A percentile compares a stretch with the other conserved stretches of the same genome.
Conservation (phyloP, 805 yeast species). For the Lipomyces kockii region DNA sequence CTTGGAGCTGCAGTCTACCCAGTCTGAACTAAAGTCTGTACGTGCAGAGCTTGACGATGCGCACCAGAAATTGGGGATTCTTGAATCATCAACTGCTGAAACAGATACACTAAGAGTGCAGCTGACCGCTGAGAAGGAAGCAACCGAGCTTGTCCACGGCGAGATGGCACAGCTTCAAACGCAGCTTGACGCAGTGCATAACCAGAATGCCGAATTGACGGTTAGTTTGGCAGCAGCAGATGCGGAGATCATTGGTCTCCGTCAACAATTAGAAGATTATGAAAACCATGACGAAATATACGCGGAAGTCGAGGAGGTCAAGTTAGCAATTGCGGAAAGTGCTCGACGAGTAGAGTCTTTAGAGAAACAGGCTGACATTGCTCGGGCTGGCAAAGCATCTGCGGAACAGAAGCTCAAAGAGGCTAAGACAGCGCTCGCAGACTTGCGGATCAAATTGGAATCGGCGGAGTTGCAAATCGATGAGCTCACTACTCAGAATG, state of each 20-base stretch:
- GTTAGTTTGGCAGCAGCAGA: background rate
- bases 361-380: constrained; percentile 22
- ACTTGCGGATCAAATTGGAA: constrained; percentile 16
- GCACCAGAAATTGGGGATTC: constrained; percentile 1
- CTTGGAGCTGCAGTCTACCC: constrained; percentile 17
- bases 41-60: constrained; percentile 27
- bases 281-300: constrained; percentile 6
- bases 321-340: constrained; percentile 23
- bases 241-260: background rate
- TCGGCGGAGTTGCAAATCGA: constrained; percentile 22
- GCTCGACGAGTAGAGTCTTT: constrained; percentile 14
- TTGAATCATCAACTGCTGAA: background rate
- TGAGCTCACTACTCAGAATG: constrained; percentile 15
- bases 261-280: background rate
- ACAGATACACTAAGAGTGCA: background rate
- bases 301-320: constrained; percentile 22
- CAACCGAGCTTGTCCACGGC: background rate
- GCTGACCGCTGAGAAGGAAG: background rate
- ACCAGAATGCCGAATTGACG: background rate
- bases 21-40: constrained; percentile 7
- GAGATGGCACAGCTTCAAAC: constrained; percentile 26
- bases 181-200: constrained; percentile 25
- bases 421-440: constrained; percentile 18
- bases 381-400: constrained; percentile 4
- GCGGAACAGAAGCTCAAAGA: constrained; percentile 22